Conservation (phyloP, 345 rosid genomes). For the Eucalyptus curtisii region DNA sequence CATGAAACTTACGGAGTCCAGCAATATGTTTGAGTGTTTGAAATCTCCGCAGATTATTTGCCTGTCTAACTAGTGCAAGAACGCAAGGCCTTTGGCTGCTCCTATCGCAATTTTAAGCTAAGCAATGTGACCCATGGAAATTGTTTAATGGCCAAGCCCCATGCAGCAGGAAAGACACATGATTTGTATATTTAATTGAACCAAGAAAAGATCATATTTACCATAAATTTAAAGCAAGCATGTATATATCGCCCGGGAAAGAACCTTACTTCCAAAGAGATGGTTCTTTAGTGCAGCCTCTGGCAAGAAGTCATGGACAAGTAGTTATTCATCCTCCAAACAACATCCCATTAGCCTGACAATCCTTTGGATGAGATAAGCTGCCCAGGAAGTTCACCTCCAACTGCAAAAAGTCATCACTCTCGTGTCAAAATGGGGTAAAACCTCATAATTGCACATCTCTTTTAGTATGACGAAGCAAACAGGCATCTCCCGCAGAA, state of each 20-base stretch:
- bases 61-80: neutral
- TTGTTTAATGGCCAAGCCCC: neutral
- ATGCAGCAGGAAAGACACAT: neutral
- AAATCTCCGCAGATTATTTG: neutral
- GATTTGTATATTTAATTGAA: neutral
- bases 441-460: neutral
- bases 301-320: conserved; percentile 4
- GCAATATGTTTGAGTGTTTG: neutral
- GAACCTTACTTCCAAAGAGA: conserved; percentile 3
- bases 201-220: neutral
- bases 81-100: neutral
- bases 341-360: neutral
- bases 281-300: neutral
- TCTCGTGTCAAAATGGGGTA: neutral
- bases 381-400: neutral
- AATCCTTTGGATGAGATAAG: neutral
- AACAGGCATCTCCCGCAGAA: neutral
- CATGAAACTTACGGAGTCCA: neutral
- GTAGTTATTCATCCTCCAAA: neutral
- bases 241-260: neutral
- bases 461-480: neutral
- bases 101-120: neutral
- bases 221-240: neutral
- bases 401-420: neutral
- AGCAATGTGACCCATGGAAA: neutral